Base-by-base conservation (phyloP, 257 asterid species). In the Osmanthus fragrans region DNA sequence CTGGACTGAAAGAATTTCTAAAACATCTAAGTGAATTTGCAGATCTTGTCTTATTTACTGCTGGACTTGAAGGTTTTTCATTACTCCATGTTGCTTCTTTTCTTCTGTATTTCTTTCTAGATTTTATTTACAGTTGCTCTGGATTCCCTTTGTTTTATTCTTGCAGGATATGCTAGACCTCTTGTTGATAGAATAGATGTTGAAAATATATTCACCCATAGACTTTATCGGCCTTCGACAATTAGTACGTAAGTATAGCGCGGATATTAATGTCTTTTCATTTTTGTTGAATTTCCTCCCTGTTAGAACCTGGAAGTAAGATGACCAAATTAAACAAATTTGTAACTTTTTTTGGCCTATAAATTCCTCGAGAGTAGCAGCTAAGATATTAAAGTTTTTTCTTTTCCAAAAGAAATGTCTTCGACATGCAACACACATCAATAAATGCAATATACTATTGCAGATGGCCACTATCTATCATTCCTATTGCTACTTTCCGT, bases 91-190 rank as follows among this genome's bases (percentile, higher is more conserved):
- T 58, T 23, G 36, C 63, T 9, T 65, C 65, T 19, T 64, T 13
- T 36, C 36, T 3, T 23, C 32, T 63, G 33, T 19, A 25, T 0
- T 39, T 11, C 37, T 34, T 9, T 69, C 9, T 16, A 60, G 80
- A 23, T 21, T 75, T 80, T 71, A 78, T 65, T 75, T 49, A 80
- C 77, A 64, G 25, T 79, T 80, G 25, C 36, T 34, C 74, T 63
- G 54, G 42, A 33, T 27, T 74, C 29, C 21, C 37, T 54, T 74
- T 80, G 42, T 66, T 70, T 34, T 77, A 56, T 72, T 65, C 67
- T 75, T 82, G 80, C 91, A 94, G 98, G 97, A 76, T 94, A 92
- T 89, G 98, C 98, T 23, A 89, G 97, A 79, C 98, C 98, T 25
- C 97, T 94, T 51, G 96, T 94, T 76, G 98, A 94, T 83, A 90